Base-by-base conservation (phyloP, 768 basidiomycete genomes). In the Russula lepida region DNA sequence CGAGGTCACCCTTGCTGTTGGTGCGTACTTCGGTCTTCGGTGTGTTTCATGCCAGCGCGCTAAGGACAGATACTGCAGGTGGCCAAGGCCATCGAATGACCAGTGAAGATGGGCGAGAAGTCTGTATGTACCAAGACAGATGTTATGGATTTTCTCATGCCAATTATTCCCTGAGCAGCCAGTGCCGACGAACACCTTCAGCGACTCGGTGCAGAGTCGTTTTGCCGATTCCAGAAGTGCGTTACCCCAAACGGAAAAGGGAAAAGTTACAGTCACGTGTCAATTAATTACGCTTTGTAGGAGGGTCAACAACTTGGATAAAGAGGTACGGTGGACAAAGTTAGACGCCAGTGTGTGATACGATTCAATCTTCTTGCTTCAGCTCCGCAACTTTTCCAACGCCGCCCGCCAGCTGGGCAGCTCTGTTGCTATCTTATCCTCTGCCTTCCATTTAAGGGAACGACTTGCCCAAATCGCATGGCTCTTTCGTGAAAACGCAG, bases 381-480 rank as follows among this genome's bases (percentile, higher is more conserved):
- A 89, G 84, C 78, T 90, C 17, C 80, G 86, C 49, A 87, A 85
- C 70, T 89, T 89, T 69, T 82, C 85, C 39, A 87, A 88, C 66
- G 86, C 88, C 13, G 81, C 86, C 23, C 82, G 87, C 39, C 88
- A 88, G 68, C 77, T 90, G 0, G 88, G 88, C 27, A 86, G 84
- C 58, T 89, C 86, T 6, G 85, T 88, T 23, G 86, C 85, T 7
- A 86, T 90, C 57, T 77, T 89, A 6, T 86, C 87, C 15, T 88
- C 86, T 13, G 81, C 85, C 0, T 87, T 82, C 70, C 81, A 84
- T 67, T 79, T 90, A 33, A 84, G 88, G 2, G 81, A 84, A 63
- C 80, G 86, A 7, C 76, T 89, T 21, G 81, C 84, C 3, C 84
- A 85, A 64, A 77, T 90, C 8, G 76, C 86, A 8, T 84, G 81